Conservation (phyloP, 441 rosid species). For the Erodium moschatum region DNA sequence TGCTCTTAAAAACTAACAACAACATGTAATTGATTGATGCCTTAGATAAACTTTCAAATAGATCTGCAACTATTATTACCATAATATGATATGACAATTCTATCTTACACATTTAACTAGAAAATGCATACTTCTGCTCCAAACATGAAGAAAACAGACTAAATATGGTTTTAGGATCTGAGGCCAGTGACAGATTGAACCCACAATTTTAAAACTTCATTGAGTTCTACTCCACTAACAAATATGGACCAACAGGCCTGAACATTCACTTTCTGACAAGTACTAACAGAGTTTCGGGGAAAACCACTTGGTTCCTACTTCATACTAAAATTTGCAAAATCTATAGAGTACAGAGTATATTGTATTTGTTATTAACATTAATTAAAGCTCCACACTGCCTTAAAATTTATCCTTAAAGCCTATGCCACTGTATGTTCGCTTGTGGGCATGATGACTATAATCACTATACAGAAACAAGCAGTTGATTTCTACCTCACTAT, state of each 20-base stretch:
- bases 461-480: background rate
- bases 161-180: background rate
- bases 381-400: too few relatives aligned
- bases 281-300: background rate
- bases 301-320: background rate
- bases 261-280: background rate
- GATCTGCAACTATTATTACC: background rate
- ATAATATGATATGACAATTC: background rate
- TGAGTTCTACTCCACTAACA: background rate
- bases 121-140: background rate
- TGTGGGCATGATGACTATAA: background rate
- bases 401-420: background rate
- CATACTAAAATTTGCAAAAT: background rate
- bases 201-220: background rate
- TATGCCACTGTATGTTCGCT: background rate
- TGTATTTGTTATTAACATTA: too few relatives aligned
- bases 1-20: background rate
- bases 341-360: background rate
- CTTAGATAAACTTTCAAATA: background rate
- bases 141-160: background rate
- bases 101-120: too few relatives aligned
- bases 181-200: background rate
- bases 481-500: background rate
- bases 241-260: background rate
- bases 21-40: constrained; percentile 5